Evolutionary conservation across 176 grass and related monocot species (phyloP).

Genomic region (Oryza meridionalis): DNA sequence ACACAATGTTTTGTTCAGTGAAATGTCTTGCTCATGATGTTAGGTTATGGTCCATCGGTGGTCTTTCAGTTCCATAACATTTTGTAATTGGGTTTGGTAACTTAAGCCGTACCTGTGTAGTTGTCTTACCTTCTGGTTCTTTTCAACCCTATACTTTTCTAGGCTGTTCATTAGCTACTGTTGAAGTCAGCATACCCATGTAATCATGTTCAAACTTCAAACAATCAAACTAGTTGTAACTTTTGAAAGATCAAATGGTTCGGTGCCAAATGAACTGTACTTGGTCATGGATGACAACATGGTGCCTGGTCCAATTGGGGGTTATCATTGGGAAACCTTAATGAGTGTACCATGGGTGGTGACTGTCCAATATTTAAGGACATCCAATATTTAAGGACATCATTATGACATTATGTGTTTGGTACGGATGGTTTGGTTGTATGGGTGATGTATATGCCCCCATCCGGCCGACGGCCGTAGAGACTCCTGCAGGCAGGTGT

Average conservation of each 20-base stretch:
- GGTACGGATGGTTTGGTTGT: not conserved
- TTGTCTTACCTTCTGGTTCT: not conserved
- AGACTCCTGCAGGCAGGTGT: not conserved
- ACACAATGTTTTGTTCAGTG: conserved; percentile 20
- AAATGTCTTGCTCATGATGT: conserved; percentile 24
- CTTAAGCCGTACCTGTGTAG: not conserved
- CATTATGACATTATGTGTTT: not conserved
- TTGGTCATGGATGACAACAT: not conserved
- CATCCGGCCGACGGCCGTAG: not conserved
- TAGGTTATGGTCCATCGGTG: conserved; percentile 21
- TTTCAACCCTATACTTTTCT: not conserved
- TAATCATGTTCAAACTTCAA: not conserved
- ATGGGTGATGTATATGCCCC: not conserved
- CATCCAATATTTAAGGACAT: not conserved
- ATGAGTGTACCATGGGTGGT: not conserved
- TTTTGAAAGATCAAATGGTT: not conserved
- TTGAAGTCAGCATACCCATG: not conserved
- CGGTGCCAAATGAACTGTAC: not conserved
- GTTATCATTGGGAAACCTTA: not conserved
- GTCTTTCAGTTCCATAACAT: not conserved
- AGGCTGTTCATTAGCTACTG: not conserved
- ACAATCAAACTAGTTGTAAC: not conserved
- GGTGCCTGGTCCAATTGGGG: not conserved
- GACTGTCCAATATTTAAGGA: not conserved
- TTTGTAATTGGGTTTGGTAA: conserved; percentile 23